Percentiles rank a stretch among this genome's conserved stretches.
Conservation (phyloP, 164 flowering plant genomes). For the Sextonia rubra region DNA sequence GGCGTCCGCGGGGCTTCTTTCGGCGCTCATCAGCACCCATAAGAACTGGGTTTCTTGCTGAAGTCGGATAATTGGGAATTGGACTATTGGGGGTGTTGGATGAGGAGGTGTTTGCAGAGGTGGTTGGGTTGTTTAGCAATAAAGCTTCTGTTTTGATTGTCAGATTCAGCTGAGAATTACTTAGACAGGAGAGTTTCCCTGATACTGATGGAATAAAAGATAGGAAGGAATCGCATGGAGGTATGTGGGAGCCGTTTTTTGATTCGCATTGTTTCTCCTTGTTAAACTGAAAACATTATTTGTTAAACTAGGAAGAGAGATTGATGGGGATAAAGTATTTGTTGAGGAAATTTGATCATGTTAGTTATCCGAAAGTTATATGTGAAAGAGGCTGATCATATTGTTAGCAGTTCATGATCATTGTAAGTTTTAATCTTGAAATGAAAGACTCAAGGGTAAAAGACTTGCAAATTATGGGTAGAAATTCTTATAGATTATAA, state of each 20-base stretch:
- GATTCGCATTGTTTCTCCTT: background rate
- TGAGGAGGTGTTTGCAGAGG: background rate
- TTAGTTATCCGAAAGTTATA: too few relatives aligned
- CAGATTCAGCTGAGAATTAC: too few relatives aligned
- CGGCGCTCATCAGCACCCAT: conserved; percentile 87
- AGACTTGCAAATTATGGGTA: too few relatives aligned
- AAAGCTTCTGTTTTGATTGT: background rate
- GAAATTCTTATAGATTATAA: too few relatives aligned
- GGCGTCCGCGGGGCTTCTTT: conserved; percentile 73
- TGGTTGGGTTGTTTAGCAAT: background rate
- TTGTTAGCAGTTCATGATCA: too few relatives aligned
- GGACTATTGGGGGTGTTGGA: background rate
- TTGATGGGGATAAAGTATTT: too few relatives aligned
- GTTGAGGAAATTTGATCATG: too few relatives aligned
- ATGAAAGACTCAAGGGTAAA: too few relatives aligned
- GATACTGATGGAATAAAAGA: background rate
- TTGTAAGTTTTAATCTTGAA: too few relatives aligned
- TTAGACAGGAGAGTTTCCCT: background rate
- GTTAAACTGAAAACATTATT: background rate
- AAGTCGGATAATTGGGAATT: conserved; percentile 7
- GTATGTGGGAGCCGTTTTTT: background rate
- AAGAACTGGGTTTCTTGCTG: conserved; percentile 95
- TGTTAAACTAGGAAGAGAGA: background rate
- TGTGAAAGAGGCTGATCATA: too few relatives aligned
- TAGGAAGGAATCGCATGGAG: background rate